Evolutionary conservation across 345 rosid species (phyloP).

Genomic region (Abelmoschus esculentus): DNA sequence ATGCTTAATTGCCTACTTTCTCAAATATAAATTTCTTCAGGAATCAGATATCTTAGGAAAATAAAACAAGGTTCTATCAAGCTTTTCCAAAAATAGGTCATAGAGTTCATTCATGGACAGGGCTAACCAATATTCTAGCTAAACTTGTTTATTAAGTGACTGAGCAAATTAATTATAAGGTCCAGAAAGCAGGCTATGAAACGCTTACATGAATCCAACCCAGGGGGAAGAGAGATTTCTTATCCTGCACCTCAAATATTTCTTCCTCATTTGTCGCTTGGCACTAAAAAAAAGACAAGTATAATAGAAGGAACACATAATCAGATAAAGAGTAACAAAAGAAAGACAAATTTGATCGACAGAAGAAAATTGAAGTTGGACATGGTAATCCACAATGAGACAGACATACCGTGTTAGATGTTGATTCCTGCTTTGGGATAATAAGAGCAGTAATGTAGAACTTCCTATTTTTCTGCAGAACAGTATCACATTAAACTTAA

Average conservation of each 20-base stretch:
- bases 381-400: conserved; percentile 4
- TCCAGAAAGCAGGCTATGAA: background rate
- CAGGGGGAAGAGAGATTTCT: conserved; percentile 81
- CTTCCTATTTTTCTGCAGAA: conserved; percentile 76
- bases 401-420: conserved; percentile 73
- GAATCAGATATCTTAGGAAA: background rate
- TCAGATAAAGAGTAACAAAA: background rate
- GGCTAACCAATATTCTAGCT: background rate
- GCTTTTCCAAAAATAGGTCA: background rate
- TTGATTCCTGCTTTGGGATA: conserved; percentile 97
- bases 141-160: background rate
- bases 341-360: background rate
- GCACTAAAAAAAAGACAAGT: conserved; percentile 41
- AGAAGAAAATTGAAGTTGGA: background rate
- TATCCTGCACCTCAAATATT: conserved; percentile 96
- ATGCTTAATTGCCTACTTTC: background rate
- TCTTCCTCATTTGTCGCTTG: conserved; percentile 97
- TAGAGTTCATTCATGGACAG: background rate
- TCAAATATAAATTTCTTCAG: background rate
- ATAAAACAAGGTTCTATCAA: background rate
- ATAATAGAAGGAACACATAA: background rate
- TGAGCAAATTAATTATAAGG: background rate
- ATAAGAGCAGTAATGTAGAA: conserved; percentile 82
- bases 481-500: conserved; percentile 15
- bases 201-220: conserved; percentile 98